Evolutionary conservation across 1,284 basidiomycete species (phyloP), one percentile per base, ranked within the genome.

Genomic region (Naganishia cerealis): DNA sequence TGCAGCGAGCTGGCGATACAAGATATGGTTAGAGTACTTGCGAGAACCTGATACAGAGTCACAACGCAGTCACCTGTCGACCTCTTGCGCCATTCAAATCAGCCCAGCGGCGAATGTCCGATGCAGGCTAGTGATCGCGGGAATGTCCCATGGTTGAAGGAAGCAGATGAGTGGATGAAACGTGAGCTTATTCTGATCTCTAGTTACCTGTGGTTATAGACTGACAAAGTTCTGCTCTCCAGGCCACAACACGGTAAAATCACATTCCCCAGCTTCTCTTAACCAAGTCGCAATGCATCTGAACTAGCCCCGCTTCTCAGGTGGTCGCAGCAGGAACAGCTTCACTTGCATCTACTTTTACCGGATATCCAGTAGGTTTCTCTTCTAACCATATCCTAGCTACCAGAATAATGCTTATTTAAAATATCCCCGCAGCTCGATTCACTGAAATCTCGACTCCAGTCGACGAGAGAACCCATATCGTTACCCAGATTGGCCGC

Each of bases 361-460:
- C 78, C 1, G 81, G 81, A 33, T 83, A 82, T 68, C 82, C 82
- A 10, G 78, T 79, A 61, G 43, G 72, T 68, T 46, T 29, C 13
- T 29, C 39, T 57, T 9, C 46, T 42, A 18, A 26, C 9, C 57
- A 24, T 50, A 15, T 21, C 40, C n/a, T 38, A 24, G n/a, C 39
- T 21, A 2, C 39, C 40, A 46, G 18, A 21, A 24, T 18, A 4
- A 0, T 26, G 3, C 9, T 10, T 16, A 38, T n/a, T 39, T 67
- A 70, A 43, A 70, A 39, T 40, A 24, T 33, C 26, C 33, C 7
- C n/a, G 24, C 70, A 79, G 86, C 83, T 96, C 81, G 93, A 96
- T 79, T 93, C 91, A 67, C 86, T 95, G 79, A 95, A 94, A 81
- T 93, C 91, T 63, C 86, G 93, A 71, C 81, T 96, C 56, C 93